A percentile compares a stretch with the other conserved stretches of the same genome.
These are phyloP conservation scores for Hypocreales sp. DNA, from an alignment of 2,329 filamentous ascomycete genomes.

Conservation along the genomic window DNA sequence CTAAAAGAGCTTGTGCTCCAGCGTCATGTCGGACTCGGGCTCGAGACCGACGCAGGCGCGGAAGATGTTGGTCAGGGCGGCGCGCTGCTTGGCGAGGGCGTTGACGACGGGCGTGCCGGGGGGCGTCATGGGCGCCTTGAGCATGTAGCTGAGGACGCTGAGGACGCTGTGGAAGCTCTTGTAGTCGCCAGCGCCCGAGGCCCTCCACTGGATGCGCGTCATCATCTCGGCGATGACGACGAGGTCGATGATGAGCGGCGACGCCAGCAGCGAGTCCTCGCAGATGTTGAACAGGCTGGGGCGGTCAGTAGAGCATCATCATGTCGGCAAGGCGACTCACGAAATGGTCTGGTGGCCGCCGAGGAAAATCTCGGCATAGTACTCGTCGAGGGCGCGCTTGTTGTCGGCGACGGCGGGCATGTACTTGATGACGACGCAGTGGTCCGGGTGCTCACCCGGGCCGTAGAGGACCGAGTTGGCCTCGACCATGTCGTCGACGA, in stretches of 20 bases:
- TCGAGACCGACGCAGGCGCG: slow-evolving; percentile 91
- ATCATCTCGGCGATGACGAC: slow-evolving; percentile 92
- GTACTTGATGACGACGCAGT: slow-evolving; percentile 99
- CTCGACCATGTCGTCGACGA: slow-evolving; percentile 98
- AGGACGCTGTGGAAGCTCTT: slow-evolving; percentile 94
- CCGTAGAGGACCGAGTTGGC: slow-evolving; percentile 86
- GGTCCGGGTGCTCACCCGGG: slow-evolving; percentile 86
- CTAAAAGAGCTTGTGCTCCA: slow-evolving; percentile 95
- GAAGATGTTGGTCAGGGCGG: slow-evolving; percentile 94
- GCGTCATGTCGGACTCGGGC: slow-evolving; percentile 96
- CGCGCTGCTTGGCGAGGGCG: slow-evolving; percentile 87
- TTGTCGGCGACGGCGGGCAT: slow-evolving; percentile 98
- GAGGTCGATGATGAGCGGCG: slow-evolving; percentile 92
- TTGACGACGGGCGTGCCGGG: slow-evolving; percentile 94
- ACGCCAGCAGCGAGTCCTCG: slow-evolving; percentile 92
- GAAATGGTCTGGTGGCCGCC: slow-evolving; percentile 96
- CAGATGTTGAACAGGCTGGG: slow-evolving; percentile 90
- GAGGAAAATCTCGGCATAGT: slow-evolving; percentile 98
- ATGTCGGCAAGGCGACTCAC: too few species aligned
- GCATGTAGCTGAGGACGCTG: slow-evolving; percentile 97
- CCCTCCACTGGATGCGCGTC: slow-evolving; percentile 92
- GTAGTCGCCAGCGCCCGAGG: slow-evolving; percentile 49
- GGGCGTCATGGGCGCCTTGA: slow-evolving; percentile 87
- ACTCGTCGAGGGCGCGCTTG: slow-evolving; percentile 97
- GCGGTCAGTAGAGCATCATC: neutral